Conservation (phyloP, 306 rosid genomes). For the Cyamopsis tetragonoloba region DNA sequence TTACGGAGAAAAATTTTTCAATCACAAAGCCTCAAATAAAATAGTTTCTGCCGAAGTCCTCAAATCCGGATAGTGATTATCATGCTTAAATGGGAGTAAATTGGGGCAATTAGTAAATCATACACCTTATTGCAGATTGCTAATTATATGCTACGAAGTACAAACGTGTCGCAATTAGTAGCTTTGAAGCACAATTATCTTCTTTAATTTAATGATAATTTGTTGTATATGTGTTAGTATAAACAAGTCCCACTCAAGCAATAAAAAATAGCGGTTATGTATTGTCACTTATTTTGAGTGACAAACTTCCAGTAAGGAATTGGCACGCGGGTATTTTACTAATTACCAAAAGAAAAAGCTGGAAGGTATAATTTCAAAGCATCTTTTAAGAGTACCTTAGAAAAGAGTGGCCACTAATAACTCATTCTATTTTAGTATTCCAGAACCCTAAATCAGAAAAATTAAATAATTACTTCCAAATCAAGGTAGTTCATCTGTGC, state of each 20-base stretch:
- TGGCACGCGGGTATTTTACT: not conserved
- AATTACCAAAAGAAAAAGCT: not conserved
- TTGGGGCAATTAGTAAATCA: no score
- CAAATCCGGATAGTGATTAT: no score
- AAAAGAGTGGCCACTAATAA: not conserved
- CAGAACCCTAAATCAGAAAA: not conserved
- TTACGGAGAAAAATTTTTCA: no score
- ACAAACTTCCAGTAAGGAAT: not conserved
- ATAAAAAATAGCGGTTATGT: not conserved
- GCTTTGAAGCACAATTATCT: not conserved
- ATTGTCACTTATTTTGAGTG: not conserved
- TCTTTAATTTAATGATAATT: not conserved
- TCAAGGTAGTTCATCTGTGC: not conserved
- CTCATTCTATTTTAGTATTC: not conserved
- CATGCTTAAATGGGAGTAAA: not conserved
- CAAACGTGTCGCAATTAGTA: not conserved
- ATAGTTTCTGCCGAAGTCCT: no score
- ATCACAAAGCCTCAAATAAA: no score
- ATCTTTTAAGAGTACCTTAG: not conserved
- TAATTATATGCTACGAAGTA: no score
- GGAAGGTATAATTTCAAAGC: constrained; percentile 17
- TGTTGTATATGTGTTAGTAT: no score
- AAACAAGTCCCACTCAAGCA: not conserved
- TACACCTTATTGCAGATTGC: no score
- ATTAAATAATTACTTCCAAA: not conserved